Evolutionary conservation across 2,329 filamentous ascomycete species (phyloP).

Genomic region (Aschersonia sp.): DNA sequence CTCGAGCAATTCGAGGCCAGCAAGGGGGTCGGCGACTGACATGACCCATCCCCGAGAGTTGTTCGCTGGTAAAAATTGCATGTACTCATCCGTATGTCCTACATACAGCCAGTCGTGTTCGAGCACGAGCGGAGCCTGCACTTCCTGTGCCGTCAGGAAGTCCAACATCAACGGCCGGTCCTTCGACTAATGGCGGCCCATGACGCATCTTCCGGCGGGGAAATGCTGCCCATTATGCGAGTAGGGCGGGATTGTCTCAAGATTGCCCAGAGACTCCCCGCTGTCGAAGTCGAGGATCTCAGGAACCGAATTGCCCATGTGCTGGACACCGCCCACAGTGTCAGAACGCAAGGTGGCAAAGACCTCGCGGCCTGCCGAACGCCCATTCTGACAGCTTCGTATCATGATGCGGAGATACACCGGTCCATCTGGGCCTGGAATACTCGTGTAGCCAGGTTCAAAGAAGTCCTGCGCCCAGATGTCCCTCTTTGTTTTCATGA

Average conservation of each 20-base stretch:
- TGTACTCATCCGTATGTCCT: conserved; percentile 14
- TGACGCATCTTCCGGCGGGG: conserved; percentile 9
- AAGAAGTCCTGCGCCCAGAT: conserved; percentile 25
- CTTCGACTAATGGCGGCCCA: conserved; percentile 4
- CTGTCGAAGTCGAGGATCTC: background rate
- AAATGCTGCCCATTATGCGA: conserved; percentile 7
- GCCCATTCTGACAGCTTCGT: conserved; percentile 6
- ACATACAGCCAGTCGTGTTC: conserved; percentile 12
- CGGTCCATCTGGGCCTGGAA: conserved; percentile 20
- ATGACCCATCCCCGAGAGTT: conserved; percentile 13
- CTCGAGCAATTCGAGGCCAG: conserved; percentile 11
- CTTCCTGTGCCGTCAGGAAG: conserved; percentile 17
- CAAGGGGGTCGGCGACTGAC: conserved; percentile 9
- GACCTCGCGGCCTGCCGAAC: conserved; percentile 15
- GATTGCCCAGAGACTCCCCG: conserved; percentile 15
- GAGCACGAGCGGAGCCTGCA: conserved; percentile 18
- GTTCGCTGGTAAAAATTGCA: conserved; percentile 13
- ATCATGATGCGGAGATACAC: conserved; percentile 12
- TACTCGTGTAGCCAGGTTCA: conserved; percentile 22
- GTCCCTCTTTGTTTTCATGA: conserved; percentile 6
- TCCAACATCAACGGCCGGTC: conserved; percentile 8
- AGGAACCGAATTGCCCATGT: background rate
- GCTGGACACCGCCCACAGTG: conserved; percentile 17
- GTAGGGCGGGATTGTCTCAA: conserved; percentile 23
- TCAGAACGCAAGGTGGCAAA: conserved; percentile 16